Conservation (phyloP, 495 filamentous ascomycete genomes). For the Penicillium chermesinum region DNA sequence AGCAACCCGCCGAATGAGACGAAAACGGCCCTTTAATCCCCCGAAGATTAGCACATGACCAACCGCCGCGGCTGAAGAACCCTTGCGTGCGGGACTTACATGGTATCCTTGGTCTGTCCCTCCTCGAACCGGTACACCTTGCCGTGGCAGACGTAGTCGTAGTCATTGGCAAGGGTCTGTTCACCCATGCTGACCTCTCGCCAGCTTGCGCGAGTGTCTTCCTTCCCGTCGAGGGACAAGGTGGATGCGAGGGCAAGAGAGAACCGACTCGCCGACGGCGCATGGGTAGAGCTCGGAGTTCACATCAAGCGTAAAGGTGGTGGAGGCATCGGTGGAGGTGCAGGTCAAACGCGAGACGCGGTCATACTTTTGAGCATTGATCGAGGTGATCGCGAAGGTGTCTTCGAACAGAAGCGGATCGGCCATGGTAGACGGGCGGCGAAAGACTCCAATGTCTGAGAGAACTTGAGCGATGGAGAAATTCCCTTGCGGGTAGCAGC, state of each 20-base stretch:
- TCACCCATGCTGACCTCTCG: constrained; percentile 69
- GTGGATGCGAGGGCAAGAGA: constrained; percentile 77
- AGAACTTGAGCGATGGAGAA: constrained; percentile 19
- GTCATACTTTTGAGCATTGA: constrained; percentile 88
- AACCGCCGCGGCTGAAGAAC: not conserved
- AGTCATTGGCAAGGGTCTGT: constrained; percentile 79
- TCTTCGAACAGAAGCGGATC: constrained; percentile 92
- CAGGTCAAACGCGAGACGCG: constrained; percentile 78
- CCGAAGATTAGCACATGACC: not conserved
- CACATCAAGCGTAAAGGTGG: constrained; percentile 81
- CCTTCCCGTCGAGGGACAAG: constrained; percentile 77
- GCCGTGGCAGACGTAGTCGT: constrained; percentile 94
- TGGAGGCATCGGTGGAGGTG: constrained; percentile 62
- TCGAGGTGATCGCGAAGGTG: constrained; percentile 71
- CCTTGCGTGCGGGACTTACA: constrained; percentile 53
- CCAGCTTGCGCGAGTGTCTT: constrained; percentile 64
- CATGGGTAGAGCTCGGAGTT: constrained; percentile 89
- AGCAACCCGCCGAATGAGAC: constrained; percentile 88
- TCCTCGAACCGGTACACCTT: constrained; percentile 98
- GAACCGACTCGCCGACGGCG: constrained; percentile 62
- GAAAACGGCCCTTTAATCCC: constrained; percentile 70
- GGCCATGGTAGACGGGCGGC: constrained; percentile 50
- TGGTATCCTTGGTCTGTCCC: constrained; percentile 66
- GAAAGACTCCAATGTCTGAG: too few species aligned
- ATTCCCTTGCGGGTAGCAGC: too few species aligned